Conservation (phyloP, 164 flowering plant species). For the grape (Vitis vinifera) region DNA sequence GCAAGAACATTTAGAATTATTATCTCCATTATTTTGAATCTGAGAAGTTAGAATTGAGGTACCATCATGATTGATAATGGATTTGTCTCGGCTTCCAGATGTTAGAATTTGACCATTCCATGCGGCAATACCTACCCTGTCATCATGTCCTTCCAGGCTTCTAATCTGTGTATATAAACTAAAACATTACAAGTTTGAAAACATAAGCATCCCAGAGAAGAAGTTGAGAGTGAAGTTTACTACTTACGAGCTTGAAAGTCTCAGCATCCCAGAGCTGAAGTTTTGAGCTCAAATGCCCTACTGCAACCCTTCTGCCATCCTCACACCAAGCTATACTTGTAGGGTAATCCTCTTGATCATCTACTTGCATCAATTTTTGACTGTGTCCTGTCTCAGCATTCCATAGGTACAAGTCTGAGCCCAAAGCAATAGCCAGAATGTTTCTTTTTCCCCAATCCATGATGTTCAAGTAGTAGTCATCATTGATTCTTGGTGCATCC, state of each 20-base stretch:
- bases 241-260: slow-evolving; percentile 31
- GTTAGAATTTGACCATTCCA: slow-evolving; percentile 49
- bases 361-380: slow-evolving; percentile 15
- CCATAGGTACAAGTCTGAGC: slow-evolving; percentile 39
- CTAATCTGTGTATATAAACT: slow-evolving; percentile 26
- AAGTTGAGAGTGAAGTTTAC: neutral
- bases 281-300: slow-evolving; percentile 34
- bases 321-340: slow-evolving; percentile 54
- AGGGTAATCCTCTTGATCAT: slow-evolving; percentile 20
- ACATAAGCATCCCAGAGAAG: neutral
- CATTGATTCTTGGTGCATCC: slow-evolving; percentile 42
- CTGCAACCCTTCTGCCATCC: slow-evolving; percentile 37
- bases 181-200: neutral
- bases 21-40: no score
- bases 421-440: slow-evolving; percentile 49
- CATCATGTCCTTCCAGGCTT: slow-evolving; percentile 38
- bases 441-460: slow-evolving; percentile 62
- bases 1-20: neutral
- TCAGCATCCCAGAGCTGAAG: slow-evolving; percentile 54
- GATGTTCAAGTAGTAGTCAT: slow-evolving; percentile 45
- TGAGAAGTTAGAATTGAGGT: neutral
- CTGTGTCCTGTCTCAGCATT: slow-evolving; percentile 18
- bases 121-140: slow-evolving; percentile 32
- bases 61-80: slow-evolving; percentile 59
- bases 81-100: slow-evolving; percentile 42